Conservation (phyloP, 805 yeast genomes). For the Wickerhamiella galacta region DNA sequence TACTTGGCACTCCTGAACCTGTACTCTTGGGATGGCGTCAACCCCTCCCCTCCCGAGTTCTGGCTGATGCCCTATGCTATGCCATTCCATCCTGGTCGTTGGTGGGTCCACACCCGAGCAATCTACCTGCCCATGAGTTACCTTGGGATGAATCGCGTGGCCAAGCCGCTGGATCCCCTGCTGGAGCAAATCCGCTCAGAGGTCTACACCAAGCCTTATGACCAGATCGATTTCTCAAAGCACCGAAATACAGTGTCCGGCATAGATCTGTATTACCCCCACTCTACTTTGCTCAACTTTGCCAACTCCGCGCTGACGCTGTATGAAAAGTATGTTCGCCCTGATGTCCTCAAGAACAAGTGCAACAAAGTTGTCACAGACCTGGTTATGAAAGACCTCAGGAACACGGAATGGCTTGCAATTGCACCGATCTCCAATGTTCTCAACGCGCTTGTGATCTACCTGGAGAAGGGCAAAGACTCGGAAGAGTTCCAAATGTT, state of each 20-base stretch:
- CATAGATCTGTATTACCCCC: slow-evolving; percentile 88
- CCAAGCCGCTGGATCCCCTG: slow-evolving; percentile 47
- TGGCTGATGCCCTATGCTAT: slow-evolving; percentile 71
- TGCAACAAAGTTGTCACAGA: slow-evolving; percentile 40
- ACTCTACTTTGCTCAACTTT: slow-evolving; percentile 45
- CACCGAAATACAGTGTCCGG: slow-evolving; percentile 81
- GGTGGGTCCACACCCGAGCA: slow-evolving; percentile 99
- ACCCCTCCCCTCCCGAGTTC: slow-evolving; percentile 93
- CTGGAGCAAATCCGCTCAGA: slow-evolving; percentile 54
- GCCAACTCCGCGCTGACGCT: slow-evolving; percentile 42
- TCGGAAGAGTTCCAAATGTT: slow-evolving; percentile 43
- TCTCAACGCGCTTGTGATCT: slow-evolving; percentile 59
- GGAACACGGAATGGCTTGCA: slow-evolving; percentile 63
- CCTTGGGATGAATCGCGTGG: slow-evolving; percentile 37
- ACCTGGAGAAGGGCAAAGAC: slow-evolving; percentile 49
- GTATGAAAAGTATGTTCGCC: slow-evolving; percentile 62
- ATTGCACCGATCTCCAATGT: slow-evolving; percentile 93
- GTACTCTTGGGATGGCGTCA: slow-evolving; percentile 91
- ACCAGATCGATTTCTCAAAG: slow-evolving; percentile 44
- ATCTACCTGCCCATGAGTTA: slow-evolving; percentile 81
- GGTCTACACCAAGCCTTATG: slow-evolving; percentile 53
- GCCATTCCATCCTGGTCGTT: slow-evolving; percentile 84
- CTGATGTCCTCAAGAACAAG: slow-evolving; percentile 45
- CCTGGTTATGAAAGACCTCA: slow-evolving; percentile 52
- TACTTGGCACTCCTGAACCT: slow-evolving; percentile 71